Evolutionary conservation across 2,329 filamentous ascomycete species (phyloP), one percentile per base, ranked within the genome.

Genomic region (Alternaria sp.): DNA sequence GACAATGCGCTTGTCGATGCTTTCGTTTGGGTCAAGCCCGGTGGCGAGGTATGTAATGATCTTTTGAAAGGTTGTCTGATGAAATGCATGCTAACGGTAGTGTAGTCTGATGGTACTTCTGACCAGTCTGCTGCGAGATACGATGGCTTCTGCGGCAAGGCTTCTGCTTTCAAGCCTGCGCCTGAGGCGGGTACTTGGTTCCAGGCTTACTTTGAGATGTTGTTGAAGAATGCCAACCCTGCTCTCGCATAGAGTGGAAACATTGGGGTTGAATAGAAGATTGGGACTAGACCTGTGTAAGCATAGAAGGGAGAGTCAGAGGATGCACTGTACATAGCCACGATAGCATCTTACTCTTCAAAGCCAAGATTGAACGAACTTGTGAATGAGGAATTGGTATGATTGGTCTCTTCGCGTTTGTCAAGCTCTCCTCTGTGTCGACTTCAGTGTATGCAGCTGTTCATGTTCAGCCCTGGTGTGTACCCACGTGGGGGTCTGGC

Each of bases 121-220:
- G 62, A 79, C 57, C 63, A 63, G 4, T 69, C 69, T 54, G 82
- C 86, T 10, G 65, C 78, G 20, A 83, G 84, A 53, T 88, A 85
- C 72, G 85, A 88, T 71, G 76, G 77, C 51, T 80, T 85, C 76
- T 89, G 87, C 63, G 86, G 87, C 28, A 78, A 81, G 9, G 64
- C 77, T 1, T 83, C 85, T 67, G 79, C 89, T 2, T 79, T 90
- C 41, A 75, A 86, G 76, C 89, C 89, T 2, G 88, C 90, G 1
- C 90, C 90, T 30, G 88, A 92, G 77, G 89, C 90, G 10, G 90
- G 90, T 30, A 80, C 82, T 9, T 92, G 89, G 89, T 90, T 90
- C 77, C 77, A 85, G 70, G 82, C 81, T 7, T 79, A 82, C 70
- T 77, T 79, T 36, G 60, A 77, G 64, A 71, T 69, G 67, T 62